phyloP scores from a whole-genome alignment of 345 rosid genomes.

The Raphanus raphanistrum region DNA sequence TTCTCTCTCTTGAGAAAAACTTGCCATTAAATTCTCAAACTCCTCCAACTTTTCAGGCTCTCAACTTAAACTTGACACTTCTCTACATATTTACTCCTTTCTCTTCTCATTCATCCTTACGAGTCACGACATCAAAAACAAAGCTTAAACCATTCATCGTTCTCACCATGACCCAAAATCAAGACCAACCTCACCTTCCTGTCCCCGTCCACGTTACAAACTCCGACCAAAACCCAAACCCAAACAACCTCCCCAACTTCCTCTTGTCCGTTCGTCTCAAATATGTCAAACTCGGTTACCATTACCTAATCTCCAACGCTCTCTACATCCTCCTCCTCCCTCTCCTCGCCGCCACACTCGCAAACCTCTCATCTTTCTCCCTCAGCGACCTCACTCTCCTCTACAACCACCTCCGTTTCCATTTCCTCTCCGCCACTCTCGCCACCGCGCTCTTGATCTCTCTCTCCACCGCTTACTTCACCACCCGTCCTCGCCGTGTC shows the following conservation, averaged over 20 bases:
- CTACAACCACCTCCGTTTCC: constrained; percentile 57
- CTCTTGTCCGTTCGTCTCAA: constrained; percentile 71
- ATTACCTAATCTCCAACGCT: constrained; percentile 77
- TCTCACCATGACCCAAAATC: constrained; percentile 13
- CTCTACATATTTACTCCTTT: constrained; percentile 15
- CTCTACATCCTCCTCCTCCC: constrained; percentile 62
- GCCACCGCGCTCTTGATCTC: constrained; percentile 54
- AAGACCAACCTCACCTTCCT: constrained; percentile 14
- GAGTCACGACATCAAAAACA: background rate
- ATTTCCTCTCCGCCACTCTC: constrained; percentile 51
- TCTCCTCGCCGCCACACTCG: constrained; percentile 44
- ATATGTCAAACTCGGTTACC: constrained; percentile 82
- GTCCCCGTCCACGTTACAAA: constrained; percentile 46
- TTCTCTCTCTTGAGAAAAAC: constrained; percentile 11
- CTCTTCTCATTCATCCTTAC: constrained; percentile 23
- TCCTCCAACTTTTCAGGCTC: constrained; percentile 21
- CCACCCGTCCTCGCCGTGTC: constrained; percentile 64
- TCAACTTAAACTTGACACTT: constrained; percentile 24
- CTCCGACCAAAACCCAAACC: constrained; percentile 30
- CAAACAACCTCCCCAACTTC: constrained; percentile 65
- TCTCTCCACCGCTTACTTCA: constrained; percentile 68
- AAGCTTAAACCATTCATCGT: background rate
- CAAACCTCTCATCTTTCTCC: constrained; percentile 56
- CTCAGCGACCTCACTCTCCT: constrained; percentile 46
- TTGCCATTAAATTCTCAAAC: constrained; percentile 38